These are phyloP conservation scores for Dovyalis caffra DNA, from an alignment of 345 rosid genomes.

Conservation along the genomic window DNA sequence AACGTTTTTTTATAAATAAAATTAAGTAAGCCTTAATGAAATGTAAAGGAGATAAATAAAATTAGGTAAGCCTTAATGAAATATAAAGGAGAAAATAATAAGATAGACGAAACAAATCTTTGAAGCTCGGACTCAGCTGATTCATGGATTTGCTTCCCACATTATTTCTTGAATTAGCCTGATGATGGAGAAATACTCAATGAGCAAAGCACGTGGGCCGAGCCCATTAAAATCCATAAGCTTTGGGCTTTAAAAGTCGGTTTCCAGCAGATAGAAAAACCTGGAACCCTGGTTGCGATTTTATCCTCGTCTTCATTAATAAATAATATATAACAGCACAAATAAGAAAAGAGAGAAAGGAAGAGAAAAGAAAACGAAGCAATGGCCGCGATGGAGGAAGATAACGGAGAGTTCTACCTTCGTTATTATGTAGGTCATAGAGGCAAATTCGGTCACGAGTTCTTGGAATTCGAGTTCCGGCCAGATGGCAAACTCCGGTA, in stretches of 20 bases:
- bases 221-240: neutral
- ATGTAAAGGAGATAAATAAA: too few relatives aligned
- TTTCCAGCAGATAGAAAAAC: neutral
- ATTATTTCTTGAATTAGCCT: too few relatives aligned
- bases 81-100: too few relatives aligned
- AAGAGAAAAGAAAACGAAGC: neutral
- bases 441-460: constrained; percentile 98
- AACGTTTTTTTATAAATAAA: too few relatives aligned
- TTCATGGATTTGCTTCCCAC: too few relatives aligned
- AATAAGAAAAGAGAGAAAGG: neutral
- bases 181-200: neutral
- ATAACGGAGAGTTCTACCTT: constrained; percentile 74
- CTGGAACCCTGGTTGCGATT: neutral
- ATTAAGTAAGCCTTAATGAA: too few relatives aligned
- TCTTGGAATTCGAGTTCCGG: constrained; percentile 96
- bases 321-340: neutral
- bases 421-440: constrained; percentile 97
- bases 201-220: neutral
- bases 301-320: neutral
- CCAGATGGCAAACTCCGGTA: constrained; percentile 96
- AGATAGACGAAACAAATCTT: too few relatives aligned
- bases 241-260: neutral
- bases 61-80: too few relatives aligned
- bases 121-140: too few relatives aligned
- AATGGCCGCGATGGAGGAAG: constrained; percentile 62